Conservation (phyloP, 345 rosid species). For the Litchi chinensis region DNA sequence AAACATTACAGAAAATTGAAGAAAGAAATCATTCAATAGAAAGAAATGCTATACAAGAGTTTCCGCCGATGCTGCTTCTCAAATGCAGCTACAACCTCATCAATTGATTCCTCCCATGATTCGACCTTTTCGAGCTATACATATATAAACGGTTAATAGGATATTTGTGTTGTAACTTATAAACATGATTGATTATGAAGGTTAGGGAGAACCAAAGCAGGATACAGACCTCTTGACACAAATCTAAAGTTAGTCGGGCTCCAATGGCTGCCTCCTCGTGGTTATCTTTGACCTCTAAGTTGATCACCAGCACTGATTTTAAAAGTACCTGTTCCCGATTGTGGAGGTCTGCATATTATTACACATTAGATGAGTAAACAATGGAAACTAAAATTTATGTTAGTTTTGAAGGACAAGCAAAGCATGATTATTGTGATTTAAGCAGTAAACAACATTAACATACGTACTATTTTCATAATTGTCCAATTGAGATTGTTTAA, state of each 20-base stretch:
- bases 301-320: slow-evolving; percentile 78
- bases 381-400: background rate
- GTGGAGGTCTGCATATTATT: slow-evolving; percentile 66
- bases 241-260: slow-evolving; percentile 77
- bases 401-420: background rate
- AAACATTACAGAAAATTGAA: background rate
- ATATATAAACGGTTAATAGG: background rate
- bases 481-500: background rate
- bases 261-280: slow-evolving; percentile 97
- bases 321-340: slow-evolving; percentile 71
- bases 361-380: background rate
- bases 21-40: slow-evolving; percentile 49
- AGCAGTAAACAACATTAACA: background rate
- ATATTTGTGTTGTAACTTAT: background rate
- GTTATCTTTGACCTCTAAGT: slow-evolving; percentile 97
- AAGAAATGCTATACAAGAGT: slow-evolving; percentile 70
- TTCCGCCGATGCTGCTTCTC: slow-evolving; percentile 81
- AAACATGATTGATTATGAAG: background rate
- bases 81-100: slow-evolving; percentile 67
- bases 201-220: slow-evolving; percentile 1
- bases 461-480: background rate
- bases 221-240: slow-evolving; percentile 72
- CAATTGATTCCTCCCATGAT: slow-evolving; percentile 86
- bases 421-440: background rate
- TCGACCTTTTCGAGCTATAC: slow-evolving; percentile 76